Percentiles rank a stretch among this genome's conserved stretches.
phyloP scores from a whole-genome alignment of 2,329 filamentous ascomycete species.

The Xylariaceae sp. region DNA sequence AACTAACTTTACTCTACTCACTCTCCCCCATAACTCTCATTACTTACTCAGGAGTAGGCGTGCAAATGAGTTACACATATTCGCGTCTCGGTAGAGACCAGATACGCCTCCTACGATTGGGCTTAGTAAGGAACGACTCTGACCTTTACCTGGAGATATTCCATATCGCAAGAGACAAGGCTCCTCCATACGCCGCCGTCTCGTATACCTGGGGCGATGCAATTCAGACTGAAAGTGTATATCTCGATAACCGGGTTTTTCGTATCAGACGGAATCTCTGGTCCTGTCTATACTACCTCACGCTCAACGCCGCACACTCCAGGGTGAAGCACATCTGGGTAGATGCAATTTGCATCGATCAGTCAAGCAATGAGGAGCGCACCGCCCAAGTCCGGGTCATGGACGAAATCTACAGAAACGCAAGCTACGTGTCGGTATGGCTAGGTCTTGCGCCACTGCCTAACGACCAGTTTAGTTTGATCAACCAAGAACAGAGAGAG shows the following conservation, averaged over 20 bases:
- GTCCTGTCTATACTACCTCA: slow-evolving; percentile 2
- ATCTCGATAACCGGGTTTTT: neutral
- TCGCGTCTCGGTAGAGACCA: too few relatives aligned
- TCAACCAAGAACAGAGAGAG: too few relatives aligned
- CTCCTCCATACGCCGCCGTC: neutral
- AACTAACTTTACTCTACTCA: too few relatives aligned
- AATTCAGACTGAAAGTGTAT: neutral
- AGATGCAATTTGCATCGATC: slow-evolving; percentile 7
- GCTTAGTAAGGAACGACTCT: too few relatives aligned
- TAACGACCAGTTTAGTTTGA: neutral
- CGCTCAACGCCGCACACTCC: neutral
- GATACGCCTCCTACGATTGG: too few relatives aligned
- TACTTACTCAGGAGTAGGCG: too few relatives aligned
- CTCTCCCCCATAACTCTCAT: too few relatives aligned
- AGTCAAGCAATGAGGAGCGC: neutral
- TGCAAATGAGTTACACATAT: too few relatives aligned
- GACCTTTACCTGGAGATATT: too few relatives aligned
- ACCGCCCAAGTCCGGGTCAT: neutral
- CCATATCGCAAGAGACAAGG: too few relatives aligned
- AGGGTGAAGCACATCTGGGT: neutral
- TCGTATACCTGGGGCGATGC: neutral
- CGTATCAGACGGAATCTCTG: slow-evolving; percentile 2
- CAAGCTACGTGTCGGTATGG: neutral
- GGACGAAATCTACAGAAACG: slow-evolving; percentile 2
- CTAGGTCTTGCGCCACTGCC: neutral